These are phyloP conservation scores for Lantana camara DNA, from an alignment of 257 asterid species.

Conservation along the genomic window DNA sequence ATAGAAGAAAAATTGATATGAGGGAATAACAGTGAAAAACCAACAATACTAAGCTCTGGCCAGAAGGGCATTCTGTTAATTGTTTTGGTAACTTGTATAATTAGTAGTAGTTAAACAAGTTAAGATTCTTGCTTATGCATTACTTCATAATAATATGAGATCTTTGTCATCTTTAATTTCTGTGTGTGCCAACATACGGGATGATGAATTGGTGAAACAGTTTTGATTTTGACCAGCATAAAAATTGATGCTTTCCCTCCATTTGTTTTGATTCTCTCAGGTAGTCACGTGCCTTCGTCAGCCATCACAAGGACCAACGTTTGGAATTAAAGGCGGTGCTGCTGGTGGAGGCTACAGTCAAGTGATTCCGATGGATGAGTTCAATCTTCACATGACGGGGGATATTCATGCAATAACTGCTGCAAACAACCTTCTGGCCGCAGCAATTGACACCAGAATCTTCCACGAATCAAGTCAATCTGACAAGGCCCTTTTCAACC, in stretches of 20 bases:
- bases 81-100: neutral
- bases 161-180: too few species aligned
- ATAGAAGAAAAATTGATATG: neutral
- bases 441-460: constrained; percentile 91
- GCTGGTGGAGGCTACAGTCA: constrained; percentile 99
- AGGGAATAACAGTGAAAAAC: neutral
- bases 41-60: neutral
- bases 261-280: constrained; percentile 39
- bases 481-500: constrained; percentile 89
- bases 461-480: constrained; percentile 92
- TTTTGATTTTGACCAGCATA: neutral
- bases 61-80: neutral
- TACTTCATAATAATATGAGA: neutral
- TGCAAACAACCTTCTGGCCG: constrained; percentile 94
- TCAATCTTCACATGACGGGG: constrained; percentile 95
- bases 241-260: neutral
- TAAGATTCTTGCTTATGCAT: neutral
- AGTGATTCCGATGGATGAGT: constrained; percentile 99
- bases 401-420: constrained; percentile 99
- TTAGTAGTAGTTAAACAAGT: neutral
- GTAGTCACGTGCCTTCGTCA: constrained; percentile 90
- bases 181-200: neutral
- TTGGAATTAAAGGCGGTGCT: constrained; percentile 98
- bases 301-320: constrained; percentile 97
- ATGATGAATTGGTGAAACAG: neutral